Base-by-base conservation (phyloP, 305 asterid species). In the Fraxinus baroniana region DNA sequence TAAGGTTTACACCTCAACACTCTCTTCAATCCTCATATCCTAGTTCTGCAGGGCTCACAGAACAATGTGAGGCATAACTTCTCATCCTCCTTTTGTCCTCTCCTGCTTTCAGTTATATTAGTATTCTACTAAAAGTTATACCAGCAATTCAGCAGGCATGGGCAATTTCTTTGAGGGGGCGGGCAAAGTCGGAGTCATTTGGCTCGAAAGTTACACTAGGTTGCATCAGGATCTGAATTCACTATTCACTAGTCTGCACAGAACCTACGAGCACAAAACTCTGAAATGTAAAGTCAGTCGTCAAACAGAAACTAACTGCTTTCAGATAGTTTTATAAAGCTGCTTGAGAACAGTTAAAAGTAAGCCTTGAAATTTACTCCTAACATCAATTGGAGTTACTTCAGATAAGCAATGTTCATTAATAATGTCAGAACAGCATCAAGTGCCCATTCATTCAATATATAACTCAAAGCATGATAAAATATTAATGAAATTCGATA, bases 21-120 rank as follows among this genome's bases (percentile, higher is more conserved):
- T 39, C 4, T 49, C 60, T 12, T 49, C 18, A 49, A 49, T 49
- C 20, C 57, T 79, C 70, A 36, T 55, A 75, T 86, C 86, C 82
- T 55, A 79, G 76, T 79, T 79, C 71, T 24, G 46, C 72, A 33
- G 70, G 86, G 9, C 83, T 86, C 79, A 49, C 80, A 6, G 76
- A 41, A 64, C 87, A 78, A 76, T 60, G 82, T 85, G 84, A 78
- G 77, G 84, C 86, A 87, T 87, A 82, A 78, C 55, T 41, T 79
- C 55, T 80, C 83, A 74, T 60, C 35, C 83, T 32, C 55, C 68
- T 26, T 57, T 80, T 84, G 77, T 76, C 81, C 87, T 78, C 49
- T 83, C 89, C 78, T 78, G 86, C 32, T 76, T 66, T 73, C 83
- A 77, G 30, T 68, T 44, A 84, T 85, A 26, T 57, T 37, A 71